Evolutionary conservation across 495 filamentous ascomycete genomes (phyloP).

Genomic region (Xylaria palmicola): DNA sequence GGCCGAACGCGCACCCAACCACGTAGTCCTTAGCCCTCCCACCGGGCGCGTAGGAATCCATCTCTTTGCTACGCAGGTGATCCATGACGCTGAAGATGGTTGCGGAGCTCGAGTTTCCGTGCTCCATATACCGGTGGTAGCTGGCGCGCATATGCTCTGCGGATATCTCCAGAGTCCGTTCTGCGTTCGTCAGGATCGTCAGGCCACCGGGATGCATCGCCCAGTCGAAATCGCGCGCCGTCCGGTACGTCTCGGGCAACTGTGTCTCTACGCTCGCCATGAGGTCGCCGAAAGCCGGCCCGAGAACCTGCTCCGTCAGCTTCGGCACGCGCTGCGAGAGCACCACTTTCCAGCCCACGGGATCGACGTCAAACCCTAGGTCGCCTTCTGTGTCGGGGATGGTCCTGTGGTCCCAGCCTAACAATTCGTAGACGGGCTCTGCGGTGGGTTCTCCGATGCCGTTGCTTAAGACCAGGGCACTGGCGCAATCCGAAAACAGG

Average conservation of each 20-base stretch:
- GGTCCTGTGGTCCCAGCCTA: constrained; percentile 59
- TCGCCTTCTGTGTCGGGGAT: constrained; percentile 56
- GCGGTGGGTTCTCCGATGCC: constrained; percentile 37
- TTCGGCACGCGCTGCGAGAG: constrained; percentile 57
- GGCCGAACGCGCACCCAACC: constrained; percentile 65
- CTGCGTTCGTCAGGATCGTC: constrained; percentile 61
- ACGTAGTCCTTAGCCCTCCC: constrained; percentile 52
- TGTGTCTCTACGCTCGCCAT: constrained; percentile 36
- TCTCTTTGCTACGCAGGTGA: constrained; percentile 55
- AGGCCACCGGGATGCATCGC: constrained; percentile 66
- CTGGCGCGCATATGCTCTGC: constrained; percentile 59
- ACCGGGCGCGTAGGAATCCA: constrained; percentile 49
- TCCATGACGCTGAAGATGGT: constrained; percentile 62
- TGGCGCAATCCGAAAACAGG: constrained; percentile 64
- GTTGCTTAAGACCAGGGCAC: constrained; percentile 59
- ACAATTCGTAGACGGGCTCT: constrained; percentile 51
- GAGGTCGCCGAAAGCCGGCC: constrained; percentile 50
- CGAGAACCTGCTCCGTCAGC: constrained; percentile 46
- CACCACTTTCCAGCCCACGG: constrained; percentile 62
- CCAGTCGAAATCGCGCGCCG: constrained; percentile 61
- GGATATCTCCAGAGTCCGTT: constrained; percentile 52
- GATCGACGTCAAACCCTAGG: constrained; percentile 60
- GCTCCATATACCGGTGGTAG: constrained; percentile 62
- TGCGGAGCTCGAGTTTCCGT: constrained; percentile 61
- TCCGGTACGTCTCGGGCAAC: constrained; percentile 40